Evolutionary conservation across 306 rosid genomes (phyloP).

Genomic region (Cyclanthera cordifolia): DNA sequence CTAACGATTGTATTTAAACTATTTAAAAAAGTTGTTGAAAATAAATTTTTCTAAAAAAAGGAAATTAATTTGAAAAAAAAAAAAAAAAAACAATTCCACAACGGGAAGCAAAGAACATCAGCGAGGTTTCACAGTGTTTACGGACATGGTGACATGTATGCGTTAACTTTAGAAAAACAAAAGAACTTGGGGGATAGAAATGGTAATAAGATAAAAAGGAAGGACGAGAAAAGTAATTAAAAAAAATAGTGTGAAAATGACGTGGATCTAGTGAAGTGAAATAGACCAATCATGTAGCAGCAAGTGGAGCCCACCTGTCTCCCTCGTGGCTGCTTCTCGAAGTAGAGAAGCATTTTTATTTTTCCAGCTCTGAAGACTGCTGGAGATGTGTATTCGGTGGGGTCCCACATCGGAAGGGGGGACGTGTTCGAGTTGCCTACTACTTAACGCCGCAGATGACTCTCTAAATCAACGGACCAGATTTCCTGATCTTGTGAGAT

Average conservation of each 20-base stretch:
- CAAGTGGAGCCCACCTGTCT: conserved; percentile 26
- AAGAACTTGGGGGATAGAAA: not conserved
- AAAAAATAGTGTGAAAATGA: conserved; percentile 16
- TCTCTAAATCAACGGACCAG: not conserved
- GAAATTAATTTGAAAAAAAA: not conserved
- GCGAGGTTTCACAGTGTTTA: not conserved
- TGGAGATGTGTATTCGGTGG: not conserved
- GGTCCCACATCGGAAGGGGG: conserved; percentile 12
- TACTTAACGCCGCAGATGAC: conserved; percentile 7
- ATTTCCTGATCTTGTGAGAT: not conserved
- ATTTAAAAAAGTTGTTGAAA: not conserved
- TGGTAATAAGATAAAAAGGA: not conserved
- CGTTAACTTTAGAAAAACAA: not conserved
- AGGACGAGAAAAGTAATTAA: conserved; percentile 12
- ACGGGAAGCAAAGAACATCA: not conserved
- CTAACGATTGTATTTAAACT: not conserved
- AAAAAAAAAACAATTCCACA: not conserved
- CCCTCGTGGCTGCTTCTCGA: conserved; percentile 9
- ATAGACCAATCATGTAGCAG: conserved; percentile 30
- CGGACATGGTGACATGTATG: not conserved
- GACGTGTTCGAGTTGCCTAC: conserved; percentile 23
- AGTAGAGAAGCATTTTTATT: conserved; percentile 3
- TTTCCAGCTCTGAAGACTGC: not conserved
- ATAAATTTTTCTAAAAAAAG: not conserved
- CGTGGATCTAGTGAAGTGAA: conserved; percentile 26